Evolutionary conservation across 1,284 basidiomycete species (phyloP).

Genomic region (Schizopora paradoxa): DNA sequence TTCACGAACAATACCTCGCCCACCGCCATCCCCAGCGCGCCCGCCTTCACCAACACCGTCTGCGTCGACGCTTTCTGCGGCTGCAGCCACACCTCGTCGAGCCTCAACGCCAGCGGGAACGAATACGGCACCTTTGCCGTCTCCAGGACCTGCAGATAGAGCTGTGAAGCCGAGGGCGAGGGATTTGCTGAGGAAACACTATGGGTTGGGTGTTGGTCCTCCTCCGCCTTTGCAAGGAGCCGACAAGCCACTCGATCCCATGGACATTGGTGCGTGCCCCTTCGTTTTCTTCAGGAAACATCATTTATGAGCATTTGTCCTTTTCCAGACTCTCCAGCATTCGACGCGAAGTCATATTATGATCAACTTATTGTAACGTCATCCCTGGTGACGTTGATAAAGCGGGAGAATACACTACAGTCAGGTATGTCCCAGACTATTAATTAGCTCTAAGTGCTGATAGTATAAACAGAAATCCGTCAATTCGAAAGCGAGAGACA

Average conservation of each 20-base stretch:
- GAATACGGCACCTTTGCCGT: not conserved
- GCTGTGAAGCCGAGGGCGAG: conserved; percentile 57
- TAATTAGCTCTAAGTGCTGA: conserved; percentile 6
- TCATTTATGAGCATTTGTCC: not conserved
- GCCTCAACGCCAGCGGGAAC: conserved; percentile 1
- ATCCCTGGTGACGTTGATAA: conserved; percentile 64
- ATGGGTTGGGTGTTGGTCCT: conserved; percentile 70
- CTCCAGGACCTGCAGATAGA: not conserved
- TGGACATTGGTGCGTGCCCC: conserved; percentile 59
- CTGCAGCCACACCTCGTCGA: conserved; percentile 8
- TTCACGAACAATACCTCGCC: conserved; percentile 9
- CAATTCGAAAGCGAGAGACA: conserved; percentile 86
- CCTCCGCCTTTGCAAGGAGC: conserved; percentile 46
- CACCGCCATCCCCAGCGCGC: conserved; percentile 8
- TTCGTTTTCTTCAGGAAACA: not conserved
- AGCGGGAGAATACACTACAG: conserved; percentile 72
- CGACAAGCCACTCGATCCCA: conserved; percentile 59
- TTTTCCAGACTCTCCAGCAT: conserved; percentile 65
- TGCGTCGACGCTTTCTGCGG: conserved; percentile 3
- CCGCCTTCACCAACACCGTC: conserved; percentile 6
- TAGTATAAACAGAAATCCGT: conserved; percentile 63
- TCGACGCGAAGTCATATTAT: conserved; percentile 78
- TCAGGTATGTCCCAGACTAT: conserved; percentile 46
- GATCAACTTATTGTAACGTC: conserved; percentile 79
- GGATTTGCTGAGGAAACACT: conserved; percentile 76